phyloP scores from a whole-genome alignment of 495 filamentous ascomycete genomes.

The Penicillium robsamsonii region DNA sequence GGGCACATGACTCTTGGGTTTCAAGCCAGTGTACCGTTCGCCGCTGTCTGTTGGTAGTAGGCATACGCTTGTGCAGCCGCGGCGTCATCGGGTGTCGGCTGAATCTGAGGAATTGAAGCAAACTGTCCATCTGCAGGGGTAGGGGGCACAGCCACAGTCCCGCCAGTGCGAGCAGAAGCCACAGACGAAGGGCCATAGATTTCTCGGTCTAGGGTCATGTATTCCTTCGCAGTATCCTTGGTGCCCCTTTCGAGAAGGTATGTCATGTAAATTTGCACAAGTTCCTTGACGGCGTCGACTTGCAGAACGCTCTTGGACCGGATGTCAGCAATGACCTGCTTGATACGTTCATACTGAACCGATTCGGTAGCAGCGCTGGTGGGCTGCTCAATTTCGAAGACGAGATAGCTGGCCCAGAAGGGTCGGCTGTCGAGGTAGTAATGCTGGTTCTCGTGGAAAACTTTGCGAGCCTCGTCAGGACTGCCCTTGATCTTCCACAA shows the following conservation, averaged over 20 bases:
- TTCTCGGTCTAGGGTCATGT: slow-evolving; percentile 78
- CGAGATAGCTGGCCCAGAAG: slow-evolving; percentile 89
- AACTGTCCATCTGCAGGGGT: slow-evolving; percentile 16
- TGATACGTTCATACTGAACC: slow-evolving; percentile 69
- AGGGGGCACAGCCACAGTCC: slow-evolving; percentile 21
- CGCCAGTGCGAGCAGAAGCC: slow-evolving; percentile 33
- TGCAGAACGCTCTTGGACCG: slow-evolving; percentile 71
- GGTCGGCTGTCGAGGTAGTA: slow-evolving; percentile 83
- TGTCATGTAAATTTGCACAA: slow-evolving; percentile 75
- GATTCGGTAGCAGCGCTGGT: slow-evolving; percentile 63
- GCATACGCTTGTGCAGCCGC: slow-evolving; percentile 35
- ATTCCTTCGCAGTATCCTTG: slow-evolving; percentile 83
- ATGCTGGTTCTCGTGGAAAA: slow-evolving; percentile 79
- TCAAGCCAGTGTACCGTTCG: slow-evolving; percentile 30
- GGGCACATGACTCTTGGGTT: slow-evolving; percentile 11
- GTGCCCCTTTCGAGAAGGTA: slow-evolving; percentile 84
- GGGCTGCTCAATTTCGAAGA: slow-evolving; percentile 87
- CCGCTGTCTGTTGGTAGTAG: slow-evolving; percentile 40
- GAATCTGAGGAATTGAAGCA: slow-evolving; percentile 11
- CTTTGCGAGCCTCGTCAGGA: slow-evolving; percentile 77
- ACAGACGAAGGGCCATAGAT: slow-evolving; percentile 65
- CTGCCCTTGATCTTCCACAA: slow-evolving; percentile 90
- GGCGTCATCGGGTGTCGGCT: slow-evolving; percentile 21
- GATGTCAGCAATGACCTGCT: slow-evolving; percentile 76
- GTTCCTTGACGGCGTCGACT: slow-evolving; percentile 65